Evolutionary conservation across 116 monocot species (phyloP).

Genomic region (Cymodocea nodosa): DNA sequence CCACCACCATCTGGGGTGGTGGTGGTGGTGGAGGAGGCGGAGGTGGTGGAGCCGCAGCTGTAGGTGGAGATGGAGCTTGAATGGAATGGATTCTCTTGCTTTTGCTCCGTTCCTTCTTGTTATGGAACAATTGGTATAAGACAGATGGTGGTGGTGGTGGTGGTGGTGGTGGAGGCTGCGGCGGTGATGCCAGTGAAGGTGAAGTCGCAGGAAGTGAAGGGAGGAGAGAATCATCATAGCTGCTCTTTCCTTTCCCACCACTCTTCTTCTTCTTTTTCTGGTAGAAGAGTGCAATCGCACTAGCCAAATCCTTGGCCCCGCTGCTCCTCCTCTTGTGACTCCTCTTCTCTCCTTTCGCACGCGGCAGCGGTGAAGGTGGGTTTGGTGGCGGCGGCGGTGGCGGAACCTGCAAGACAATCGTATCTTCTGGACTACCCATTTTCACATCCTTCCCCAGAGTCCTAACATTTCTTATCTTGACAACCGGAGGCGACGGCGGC

Average conservation of each 20-base stretch:
- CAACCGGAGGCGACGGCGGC: slow-evolving; percentile 8
- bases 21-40: slow-evolving; percentile 29
- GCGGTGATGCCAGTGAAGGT: background rate
- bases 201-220: background rate
- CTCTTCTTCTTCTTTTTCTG: slow-evolving; percentile 42
- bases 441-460: no score
- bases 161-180: slow-evolving; percentile 22
- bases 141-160: slow-evolving; percentile 24
- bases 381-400: slow-evolving; percentile 11
- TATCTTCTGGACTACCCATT: background rate
- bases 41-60: slow-evolving; percentile 12
- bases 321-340: slow-evolving; percentile 29
- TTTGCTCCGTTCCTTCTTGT: slow-evolving; percentile 35
- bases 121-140: slow-evolving; percentile 32
- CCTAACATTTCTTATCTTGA: background rate
- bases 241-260: slow-evolving; percentile 3
- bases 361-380: slow-evolving; percentile 31
- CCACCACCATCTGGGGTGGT: background rate
- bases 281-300: slow-evolving; percentile 42
- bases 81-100: slow-evolving; percentile 26
- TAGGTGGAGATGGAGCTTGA: background rate
- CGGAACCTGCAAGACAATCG: background rate
- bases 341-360: slow-evolving; percentile 15
- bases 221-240: slow-evolving; percentile 3
- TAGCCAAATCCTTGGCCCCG: slow-evolving; percentile 59